Percentiles rank a stretch among this genome's conserved stretches.
These are phyloP conservation scores for Colletotrichum trifolii DNA, from an alignment of 2,329 filamentous ascomycete species.

Conservation along the genomic window DNA sequence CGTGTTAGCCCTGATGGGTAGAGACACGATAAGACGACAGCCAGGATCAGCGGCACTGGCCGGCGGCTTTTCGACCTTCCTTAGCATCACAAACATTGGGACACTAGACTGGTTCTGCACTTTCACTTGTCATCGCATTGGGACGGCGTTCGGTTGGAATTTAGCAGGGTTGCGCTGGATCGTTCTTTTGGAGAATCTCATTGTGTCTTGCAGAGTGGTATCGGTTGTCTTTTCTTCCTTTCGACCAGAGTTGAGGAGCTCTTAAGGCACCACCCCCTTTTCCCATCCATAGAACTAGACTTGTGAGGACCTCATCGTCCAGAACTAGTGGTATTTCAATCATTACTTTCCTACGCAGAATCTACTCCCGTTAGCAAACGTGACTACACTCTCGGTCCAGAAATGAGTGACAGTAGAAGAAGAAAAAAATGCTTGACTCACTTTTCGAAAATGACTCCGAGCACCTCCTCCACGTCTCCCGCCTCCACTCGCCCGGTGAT, in stretches of 20 bases:
- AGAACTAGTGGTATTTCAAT: slow-evolving; percentile 10
- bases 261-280: neutral
- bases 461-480: slow-evolving; percentile 92
- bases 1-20: neutral
- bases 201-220: slow-evolving; percentile 1
- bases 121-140: slow-evolving; percentile 19
- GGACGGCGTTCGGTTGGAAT: slow-evolving; percentile 20
- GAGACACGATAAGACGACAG: neutral
- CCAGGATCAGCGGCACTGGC: slow-evolving; percentile 22
- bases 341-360: slow-evolving; percentile 67
- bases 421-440: slow-evolving; percentile 57
- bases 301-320: slow-evolving; percentile 26
- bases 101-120: neutral
- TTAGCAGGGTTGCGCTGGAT: slow-evolving; percentile 6
- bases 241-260: slow-evolving; percentile 4
- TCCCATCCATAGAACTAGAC: slow-evolving; percentile 20
- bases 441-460: slow-evolving; percentile 98
- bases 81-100: neutral
- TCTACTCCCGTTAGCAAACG: slow-evolving; percentile 44
- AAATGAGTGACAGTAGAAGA: neutral
- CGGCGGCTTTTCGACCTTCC: slow-evolving; percentile 12
- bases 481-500: slow-evolving; percentile 89
- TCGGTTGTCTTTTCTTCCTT: neutral
- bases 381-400: neutral
- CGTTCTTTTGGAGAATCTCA: slow-evolving; percentile 7